phyloP scores from a whole-genome alignment of 2,329 filamentous ascomycete genomes.

The Myriosclerotinia duriaeana region DNA sequence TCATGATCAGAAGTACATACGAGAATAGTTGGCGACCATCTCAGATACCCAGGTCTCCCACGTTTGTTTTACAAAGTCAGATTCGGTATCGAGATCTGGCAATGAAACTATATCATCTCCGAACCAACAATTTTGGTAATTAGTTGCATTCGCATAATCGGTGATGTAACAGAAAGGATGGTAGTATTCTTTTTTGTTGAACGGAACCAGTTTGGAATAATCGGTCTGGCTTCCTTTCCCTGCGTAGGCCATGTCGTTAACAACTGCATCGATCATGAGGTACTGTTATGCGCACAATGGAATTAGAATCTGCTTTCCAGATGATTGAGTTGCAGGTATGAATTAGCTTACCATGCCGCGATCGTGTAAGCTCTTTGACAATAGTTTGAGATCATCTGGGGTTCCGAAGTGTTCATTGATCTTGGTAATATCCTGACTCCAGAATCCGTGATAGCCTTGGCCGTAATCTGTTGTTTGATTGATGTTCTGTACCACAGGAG shows the following conservation, averaged over 20 bases:
- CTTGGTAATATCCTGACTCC: constrained; percentile 47
- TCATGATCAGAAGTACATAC: constrained; percentile 41
- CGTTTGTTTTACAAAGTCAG: constrained; percentile 21
- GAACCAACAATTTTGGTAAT: constrained; percentile 34
- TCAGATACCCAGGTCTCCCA: constrained; percentile 28
- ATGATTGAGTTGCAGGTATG: not conserved
- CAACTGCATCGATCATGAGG: constrained; percentile 49
- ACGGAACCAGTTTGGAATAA: constrained; percentile 29
- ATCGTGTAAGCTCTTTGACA: constrained; percentile 55
- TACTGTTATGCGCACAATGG: constrained; percentile 39
- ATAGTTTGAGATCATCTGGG: constrained; percentile 55
- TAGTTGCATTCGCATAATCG: constrained; percentile 41
- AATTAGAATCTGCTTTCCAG: not conserved
- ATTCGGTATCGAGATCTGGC: constrained; percentile 45
- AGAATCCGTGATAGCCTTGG: constrained; percentile 47
- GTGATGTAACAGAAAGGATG: constrained; percentile 34
- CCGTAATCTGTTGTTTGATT: constrained; percentile 43
- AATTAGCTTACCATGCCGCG: constrained; percentile 46
- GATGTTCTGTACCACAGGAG: constrained; percentile 45
- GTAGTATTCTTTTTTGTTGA: constrained; percentile 28
- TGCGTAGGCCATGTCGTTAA: constrained; percentile 47
- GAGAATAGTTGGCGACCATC: constrained; percentile 30
- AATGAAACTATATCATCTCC: constrained; percentile 46
- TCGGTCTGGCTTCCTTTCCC: constrained; percentile 24
- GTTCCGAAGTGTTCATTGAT: constrained; percentile 61